Evolutionary conservation across 2,329 filamentous ascomycete genomes (phyloP).

Genomic region (Colletotrichum shisoi): DNA sequence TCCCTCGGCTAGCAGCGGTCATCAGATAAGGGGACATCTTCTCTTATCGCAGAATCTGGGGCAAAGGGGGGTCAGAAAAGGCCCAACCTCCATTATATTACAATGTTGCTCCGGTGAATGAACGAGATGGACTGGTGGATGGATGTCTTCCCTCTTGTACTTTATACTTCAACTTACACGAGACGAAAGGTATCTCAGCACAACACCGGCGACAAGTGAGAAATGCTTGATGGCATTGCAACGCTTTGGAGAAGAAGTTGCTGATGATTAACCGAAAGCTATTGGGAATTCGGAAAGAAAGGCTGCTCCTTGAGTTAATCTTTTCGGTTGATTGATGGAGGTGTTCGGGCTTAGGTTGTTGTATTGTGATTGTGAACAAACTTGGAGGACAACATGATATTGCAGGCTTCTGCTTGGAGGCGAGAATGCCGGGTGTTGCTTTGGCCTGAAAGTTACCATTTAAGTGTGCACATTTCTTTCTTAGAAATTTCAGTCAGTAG

Average conservation of each 20-base stretch:
- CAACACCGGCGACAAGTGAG: background rate
- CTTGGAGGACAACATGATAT: background rate
- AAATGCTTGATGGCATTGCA: background rate
- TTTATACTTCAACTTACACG: background rate
- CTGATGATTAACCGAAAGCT: background rate
- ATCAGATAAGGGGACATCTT: constrained; percentile 20
- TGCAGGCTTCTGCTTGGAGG: background rate
- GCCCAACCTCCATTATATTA: background rate
- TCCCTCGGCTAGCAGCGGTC: constrained; percentile 34
- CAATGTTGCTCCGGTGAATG: background rate
- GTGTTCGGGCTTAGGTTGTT: background rate
- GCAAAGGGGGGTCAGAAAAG: background rate
- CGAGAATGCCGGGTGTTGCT: background rate
- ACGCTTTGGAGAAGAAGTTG: background rate
- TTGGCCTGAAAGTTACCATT: background rate
- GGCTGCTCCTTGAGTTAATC: background rate
- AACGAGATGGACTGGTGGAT: background rate
- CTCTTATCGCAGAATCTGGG: constrained; percentile 24
- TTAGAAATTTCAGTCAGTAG: too few relatives aligned
- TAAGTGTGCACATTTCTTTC: background rate
- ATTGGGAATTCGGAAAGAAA: background rate
- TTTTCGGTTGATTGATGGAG: background rate
- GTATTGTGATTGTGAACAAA: background rate
- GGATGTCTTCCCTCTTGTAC: background rate
- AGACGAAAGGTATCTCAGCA: background rate